Percentiles rank a stretch among this genome's conserved stretches.
Evolutionary conservation across 768 basidiomycete species (phyloP).

Genomic region (Stropharia rugosoannulata): DNA sequence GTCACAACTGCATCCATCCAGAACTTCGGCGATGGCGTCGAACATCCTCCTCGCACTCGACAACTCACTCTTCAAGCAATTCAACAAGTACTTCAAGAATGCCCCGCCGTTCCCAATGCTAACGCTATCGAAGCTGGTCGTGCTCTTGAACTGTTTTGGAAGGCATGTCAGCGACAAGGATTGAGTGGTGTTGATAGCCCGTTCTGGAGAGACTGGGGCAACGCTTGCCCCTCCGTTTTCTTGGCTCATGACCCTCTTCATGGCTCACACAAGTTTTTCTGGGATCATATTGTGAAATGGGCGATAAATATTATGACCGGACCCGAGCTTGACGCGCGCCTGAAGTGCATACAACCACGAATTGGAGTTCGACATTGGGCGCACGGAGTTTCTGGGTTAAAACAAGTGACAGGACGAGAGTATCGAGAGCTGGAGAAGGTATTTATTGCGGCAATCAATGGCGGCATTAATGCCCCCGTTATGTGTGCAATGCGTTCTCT

Average conservation of each 20-base stretch:
- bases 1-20: background rate
- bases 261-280: conserved; percentile 29
- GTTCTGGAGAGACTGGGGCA: conserved; percentile 33
- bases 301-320: conserved; percentile 22
- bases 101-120: background rate
- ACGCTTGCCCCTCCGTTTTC: conserved; percentile 26
- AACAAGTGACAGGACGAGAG: conserved; percentile 36
- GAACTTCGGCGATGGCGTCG: background rate
- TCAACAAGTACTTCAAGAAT: background rate
- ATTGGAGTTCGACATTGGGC: conserved; percentile 33
- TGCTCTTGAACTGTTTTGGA: background rate
- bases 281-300: conserved; percentile 37
- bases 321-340: conserved; percentile 30
- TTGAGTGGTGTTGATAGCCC: conserved; percentile 28
- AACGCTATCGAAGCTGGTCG: background rate
- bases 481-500: conserved; percentile 27
- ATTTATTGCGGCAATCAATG: conserved; percentile 30
- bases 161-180: background rate
- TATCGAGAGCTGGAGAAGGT: conserved; percentile 31
- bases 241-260: conserved; percentile 34
- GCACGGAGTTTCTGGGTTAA: conserved; percentile 31
- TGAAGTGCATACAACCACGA: conserved; percentile 29
- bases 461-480: conserved; percentile 21
- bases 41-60: background rate
- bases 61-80: background rate